A percentile compares a stretch with the other conserved stretches of the same genome.
Evolutionary conservation across 495 filamentous ascomycete genomes (phyloP).

Genomic region (Penicillium canescens): DNA sequence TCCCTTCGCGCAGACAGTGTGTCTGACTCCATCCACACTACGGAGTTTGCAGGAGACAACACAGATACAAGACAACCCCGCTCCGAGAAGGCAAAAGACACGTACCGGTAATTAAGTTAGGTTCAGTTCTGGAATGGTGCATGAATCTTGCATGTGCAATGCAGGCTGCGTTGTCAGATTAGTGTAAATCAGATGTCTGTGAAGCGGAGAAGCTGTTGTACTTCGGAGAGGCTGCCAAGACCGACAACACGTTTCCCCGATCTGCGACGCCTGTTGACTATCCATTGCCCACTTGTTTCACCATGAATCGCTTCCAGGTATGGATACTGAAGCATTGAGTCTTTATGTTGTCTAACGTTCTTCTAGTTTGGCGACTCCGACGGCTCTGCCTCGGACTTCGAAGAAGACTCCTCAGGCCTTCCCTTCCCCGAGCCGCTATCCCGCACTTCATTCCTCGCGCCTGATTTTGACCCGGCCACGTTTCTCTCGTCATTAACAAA

Average conservation of each 20-base stretch:
- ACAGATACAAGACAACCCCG: constrained; percentile 20
- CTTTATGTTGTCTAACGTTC: not conserved
- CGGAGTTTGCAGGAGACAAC: constrained; percentile 19
- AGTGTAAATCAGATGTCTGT: not conserved
- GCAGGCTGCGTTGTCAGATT: constrained; percentile 22
- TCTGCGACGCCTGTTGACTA: constrained; percentile 4
- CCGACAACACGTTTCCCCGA: constrained; percentile 14
- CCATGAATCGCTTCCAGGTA: constrained; percentile 32
- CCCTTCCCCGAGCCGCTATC: constrained; percentile 83
- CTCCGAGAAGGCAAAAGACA: constrained; percentile 18
- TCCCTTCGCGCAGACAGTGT: constrained; percentile 28
- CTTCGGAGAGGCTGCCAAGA: constrained; percentile 16
- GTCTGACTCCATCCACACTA: constrained; percentile 36
- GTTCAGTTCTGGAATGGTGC: constrained; percentile 12
- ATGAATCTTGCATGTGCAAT: constrained; percentile 18
- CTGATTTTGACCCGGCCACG: constrained; percentile 73
- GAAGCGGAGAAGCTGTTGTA: not conserved
- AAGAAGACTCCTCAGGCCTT: constrained; percentile 65
- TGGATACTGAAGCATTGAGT: not conserved
- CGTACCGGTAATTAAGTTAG: constrained; percentile 10
- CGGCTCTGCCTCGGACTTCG: constrained; percentile 53
- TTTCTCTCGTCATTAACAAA: constrained; percentile 84
- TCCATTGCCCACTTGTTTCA: constrained; percentile 4
- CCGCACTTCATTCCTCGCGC: constrained; percentile 73
- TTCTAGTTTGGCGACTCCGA: constrained; percentile 52